These are phyloP conservation scores for Ophiostoma australiae DNA, from an alignment of 2,329 filamentous ascomycete species.

Conservation along the genomic window DNA sequence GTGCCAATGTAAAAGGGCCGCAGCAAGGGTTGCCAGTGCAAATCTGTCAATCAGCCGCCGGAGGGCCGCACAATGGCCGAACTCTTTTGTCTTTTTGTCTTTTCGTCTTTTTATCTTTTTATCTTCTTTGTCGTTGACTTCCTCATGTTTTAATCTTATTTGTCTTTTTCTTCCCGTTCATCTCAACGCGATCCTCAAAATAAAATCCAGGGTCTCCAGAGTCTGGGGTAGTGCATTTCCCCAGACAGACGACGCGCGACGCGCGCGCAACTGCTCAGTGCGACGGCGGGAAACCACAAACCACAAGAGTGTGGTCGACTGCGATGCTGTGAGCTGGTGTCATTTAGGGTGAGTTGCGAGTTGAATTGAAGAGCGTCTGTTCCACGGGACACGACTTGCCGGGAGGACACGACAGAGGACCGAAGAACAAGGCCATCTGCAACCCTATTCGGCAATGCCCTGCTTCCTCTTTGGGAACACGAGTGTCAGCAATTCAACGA, in stretches of 20 bases:
- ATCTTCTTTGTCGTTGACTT: too few relatives aligned
- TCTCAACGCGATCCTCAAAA: background rate
- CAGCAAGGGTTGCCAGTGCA: background rate
- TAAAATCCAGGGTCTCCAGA: background rate
- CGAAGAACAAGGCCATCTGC: background rate
- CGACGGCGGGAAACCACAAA: background rate
- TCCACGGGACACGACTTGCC: background rate
- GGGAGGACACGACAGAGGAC: background rate
- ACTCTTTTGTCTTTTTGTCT: background rate
- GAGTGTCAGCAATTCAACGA: conserved; percentile 1
- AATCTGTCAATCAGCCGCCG: background rate
- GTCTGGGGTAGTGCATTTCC: conserved; percentile 4
- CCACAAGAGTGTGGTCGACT: background rate
- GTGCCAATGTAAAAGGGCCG: background rate
- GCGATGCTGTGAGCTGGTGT: background rate
- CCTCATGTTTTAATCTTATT: background rate
- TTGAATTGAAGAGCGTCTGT: background rate
- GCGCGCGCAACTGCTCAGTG: background rate
- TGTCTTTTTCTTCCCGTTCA: background rate
- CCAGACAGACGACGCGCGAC: background rate
- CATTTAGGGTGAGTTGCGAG: too few relatives aligned
- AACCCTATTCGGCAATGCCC: background rate
- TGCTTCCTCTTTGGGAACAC: background rate
- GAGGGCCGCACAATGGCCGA: conserved; percentile 5
- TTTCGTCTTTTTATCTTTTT: background rate